A percentile compares a stretch with the other conserved stretches of the same genome.
Evolutionary conservation across 2,329 filamentous ascomycete species (phyloP).

Genomic region (Corniculantispora saksenae): DNA sequence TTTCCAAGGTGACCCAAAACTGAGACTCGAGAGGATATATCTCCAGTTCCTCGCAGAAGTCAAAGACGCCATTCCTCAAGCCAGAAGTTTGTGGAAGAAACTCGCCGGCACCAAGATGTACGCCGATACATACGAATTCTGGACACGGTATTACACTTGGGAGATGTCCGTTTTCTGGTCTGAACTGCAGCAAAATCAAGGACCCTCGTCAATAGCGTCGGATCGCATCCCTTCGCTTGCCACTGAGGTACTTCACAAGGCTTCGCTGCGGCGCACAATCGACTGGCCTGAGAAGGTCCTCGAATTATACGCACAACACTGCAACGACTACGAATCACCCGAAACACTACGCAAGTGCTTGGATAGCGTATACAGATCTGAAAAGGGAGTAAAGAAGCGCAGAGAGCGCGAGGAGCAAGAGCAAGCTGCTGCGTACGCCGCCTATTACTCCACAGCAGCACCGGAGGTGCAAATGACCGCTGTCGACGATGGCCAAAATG

Average conservation of each 20-base stretch:
- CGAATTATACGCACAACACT: constrained; percentile 75
- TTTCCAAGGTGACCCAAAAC: constrained; percentile 85
- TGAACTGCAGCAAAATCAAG: constrained; percentile 26
- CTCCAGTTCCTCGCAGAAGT: constrained; percentile 90
- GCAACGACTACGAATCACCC: constrained; percentile 85
- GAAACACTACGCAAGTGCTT: constrained; percentile 72
- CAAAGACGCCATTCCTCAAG: constrained; percentile 73
- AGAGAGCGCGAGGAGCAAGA: constrained; percentile 66
- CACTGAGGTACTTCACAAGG: constrained; percentile 74
- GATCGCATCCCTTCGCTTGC: constrained; percentile 63
- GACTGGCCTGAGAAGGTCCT: constrained; percentile 78
- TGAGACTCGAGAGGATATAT: constrained; percentile 85
- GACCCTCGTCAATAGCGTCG: constrained; percentile 42
- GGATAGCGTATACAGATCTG: constrained; percentile 70
- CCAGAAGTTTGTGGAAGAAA: constrained; percentile 74
- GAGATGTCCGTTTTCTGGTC: constrained; percentile 70
- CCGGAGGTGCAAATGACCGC: constrained; percentile 29
- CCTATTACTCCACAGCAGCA: constrained; percentile 34
- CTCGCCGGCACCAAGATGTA: constrained; percentile 65
- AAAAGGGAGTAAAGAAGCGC: constrained; percentile 62
- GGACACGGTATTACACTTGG: constrained; percentile 89
- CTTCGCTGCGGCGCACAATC: constrained; percentile 60
- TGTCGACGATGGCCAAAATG: constrained; percentile 39
- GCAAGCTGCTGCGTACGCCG: constrained; percentile 54
- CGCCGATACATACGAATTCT: constrained; percentile 85